phyloP scores from a whole-genome alignment of 2,329 filamentous ascomycete genomes.

The Epicoccum nigrum region DNA sequence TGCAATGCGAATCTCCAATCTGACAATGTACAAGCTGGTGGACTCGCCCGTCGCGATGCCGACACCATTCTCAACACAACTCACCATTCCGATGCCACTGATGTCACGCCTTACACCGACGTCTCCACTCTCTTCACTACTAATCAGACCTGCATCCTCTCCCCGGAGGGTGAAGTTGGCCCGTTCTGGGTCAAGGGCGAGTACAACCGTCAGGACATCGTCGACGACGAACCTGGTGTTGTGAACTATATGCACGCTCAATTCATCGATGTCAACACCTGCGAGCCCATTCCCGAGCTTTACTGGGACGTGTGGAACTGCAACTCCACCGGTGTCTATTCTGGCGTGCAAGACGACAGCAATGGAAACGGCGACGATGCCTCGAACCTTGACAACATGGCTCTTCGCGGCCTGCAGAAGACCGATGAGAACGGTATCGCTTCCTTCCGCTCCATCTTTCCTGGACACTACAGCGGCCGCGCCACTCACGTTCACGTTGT shows the following conservation, averaged over 20 bases:
- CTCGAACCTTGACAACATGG: constrained; percentile 43
- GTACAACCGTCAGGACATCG: constrained; percentile 55
- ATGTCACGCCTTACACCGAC: constrained; percentile 20
- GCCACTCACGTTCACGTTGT: constrained; percentile 43
- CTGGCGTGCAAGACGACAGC: constrained; percentile 56
- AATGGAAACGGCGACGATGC: no score
- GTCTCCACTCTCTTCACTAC: constrained; percentile 25
- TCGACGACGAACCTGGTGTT: constrained; percentile 55
- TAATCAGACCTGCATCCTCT: constrained; percentile 35
- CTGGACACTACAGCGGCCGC: constrained; percentile 48
- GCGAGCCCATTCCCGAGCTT: constrained; percentile 55
- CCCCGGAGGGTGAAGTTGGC: constrained; percentile 32
- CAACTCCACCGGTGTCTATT: constrained; percentile 38
- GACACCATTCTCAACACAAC: no score
- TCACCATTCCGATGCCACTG: no score
- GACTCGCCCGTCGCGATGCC: no score
- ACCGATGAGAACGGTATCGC: constrained; percentile 57
- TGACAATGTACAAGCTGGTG: no score
- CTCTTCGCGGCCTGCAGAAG: constrained; percentile 56
- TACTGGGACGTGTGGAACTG: constrained; percentile 60
- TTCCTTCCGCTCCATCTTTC: constrained; percentile 56
- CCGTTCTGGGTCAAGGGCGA: constrained; percentile 54
- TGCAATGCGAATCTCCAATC: no score
- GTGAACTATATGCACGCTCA: constrained; percentile 58
- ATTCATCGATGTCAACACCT: constrained; percentile 59